Conservation (phyloP, 1,284 basidiomycete genomes). For the Cryptococcus neoformans region DNA sequence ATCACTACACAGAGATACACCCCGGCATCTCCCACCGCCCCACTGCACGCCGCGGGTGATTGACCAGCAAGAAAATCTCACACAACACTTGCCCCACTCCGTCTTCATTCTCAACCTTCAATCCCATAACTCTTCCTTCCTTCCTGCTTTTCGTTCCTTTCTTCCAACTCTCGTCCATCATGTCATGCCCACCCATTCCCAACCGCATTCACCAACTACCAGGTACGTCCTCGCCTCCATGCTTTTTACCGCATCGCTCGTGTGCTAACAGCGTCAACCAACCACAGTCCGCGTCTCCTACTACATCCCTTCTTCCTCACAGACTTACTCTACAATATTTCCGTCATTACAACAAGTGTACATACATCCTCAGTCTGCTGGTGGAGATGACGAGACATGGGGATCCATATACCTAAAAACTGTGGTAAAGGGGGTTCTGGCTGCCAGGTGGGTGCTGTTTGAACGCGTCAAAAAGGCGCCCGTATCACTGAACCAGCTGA, state of each 20-base stretch:
- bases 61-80: too few relatives aligned
- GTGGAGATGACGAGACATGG: conserved; percentile 21
- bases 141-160: neutral
- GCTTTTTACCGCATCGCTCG: neutral
- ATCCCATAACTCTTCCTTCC: too few relatives aligned
- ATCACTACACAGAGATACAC: too few relatives aligned
- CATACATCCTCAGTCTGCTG: conserved; percentile 35
- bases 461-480: neutral
- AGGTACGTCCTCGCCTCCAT: conserved; percentile 22
- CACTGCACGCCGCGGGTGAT: too few relatives aligned
- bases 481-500: conserved; percentile 1
- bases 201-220: conserved; percentile 44
- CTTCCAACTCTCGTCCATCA: conserved; percentile 4
- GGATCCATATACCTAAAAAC: conserved; percentile 46
- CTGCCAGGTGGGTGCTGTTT: conserved; percentile 33
- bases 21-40: too few relatives aligned
- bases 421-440: conserved; percentile 41
- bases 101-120: too few relatives aligned
- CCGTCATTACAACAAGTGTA: conserved; percentile 40
- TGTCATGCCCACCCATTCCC: conserved; percentile 27
- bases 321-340: conserved; percentile 38
- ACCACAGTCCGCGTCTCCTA: conserved; percentile 40
- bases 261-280: neutral
- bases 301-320: conserved; percentile 34
- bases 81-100: too few relatives aligned